phyloP scores from a whole-genome alignment of 257 asterid genomes.

The Nicotiana attenuata region DNA sequence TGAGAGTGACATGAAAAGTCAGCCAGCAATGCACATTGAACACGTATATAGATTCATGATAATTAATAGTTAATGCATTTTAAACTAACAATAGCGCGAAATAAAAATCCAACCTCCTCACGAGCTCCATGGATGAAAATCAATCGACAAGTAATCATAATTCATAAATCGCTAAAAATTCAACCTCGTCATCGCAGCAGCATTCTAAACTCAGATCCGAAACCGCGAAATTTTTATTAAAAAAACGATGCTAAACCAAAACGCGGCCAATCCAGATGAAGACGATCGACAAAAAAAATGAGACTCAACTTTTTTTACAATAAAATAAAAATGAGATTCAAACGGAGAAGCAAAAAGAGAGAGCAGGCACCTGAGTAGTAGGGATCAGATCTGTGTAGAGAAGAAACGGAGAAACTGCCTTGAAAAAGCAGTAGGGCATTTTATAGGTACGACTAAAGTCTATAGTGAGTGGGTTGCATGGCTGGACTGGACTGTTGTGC shows the following conservation, averaged over 20 bases:
- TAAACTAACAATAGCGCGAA: not conserved
- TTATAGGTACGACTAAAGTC: not conserved
- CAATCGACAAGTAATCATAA: not conserved
- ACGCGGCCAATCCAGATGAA: not conserved
- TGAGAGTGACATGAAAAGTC: not conserved
- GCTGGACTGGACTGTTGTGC: constrained; percentile 6
- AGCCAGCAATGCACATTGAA: not conserved
- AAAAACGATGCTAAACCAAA: not conserved
- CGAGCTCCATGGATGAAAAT: not conserved
- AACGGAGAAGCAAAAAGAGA: not conserved
- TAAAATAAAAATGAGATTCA: not conserved
- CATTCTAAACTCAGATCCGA: constrained; percentile 1
- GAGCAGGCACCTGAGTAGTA: not conserved
- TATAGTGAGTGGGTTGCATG: constrained; percentile 7
- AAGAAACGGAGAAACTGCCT: not conserved
- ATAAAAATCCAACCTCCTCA: no score
- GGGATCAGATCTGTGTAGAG: constrained; percentile 7
- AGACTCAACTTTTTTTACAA: not conserved
- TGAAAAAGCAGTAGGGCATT: not conserved
- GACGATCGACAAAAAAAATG: not conserved
- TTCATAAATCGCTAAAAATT: not conserved
- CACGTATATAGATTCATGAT: not conserved
- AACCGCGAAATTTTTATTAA: not conserved
- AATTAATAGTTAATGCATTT: not conserved
- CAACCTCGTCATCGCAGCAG: not conserved